Evolutionary conservation across 169 alveolate genomes (phyloP).

Genomic region (Plasmodium vivax): DNA sequence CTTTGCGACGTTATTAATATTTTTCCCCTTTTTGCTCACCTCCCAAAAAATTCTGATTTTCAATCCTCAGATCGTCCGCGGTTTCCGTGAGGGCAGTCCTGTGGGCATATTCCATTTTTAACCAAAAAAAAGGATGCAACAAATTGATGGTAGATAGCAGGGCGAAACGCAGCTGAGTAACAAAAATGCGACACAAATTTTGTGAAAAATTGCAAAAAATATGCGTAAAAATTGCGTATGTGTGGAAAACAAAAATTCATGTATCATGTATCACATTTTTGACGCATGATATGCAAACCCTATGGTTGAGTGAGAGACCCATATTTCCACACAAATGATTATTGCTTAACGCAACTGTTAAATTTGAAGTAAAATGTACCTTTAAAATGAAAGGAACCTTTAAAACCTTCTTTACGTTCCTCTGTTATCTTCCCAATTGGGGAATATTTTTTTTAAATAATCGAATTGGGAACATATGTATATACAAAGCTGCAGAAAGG

Average conservation of each 20-base stretch:
- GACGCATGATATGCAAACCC: neutral
- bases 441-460: neutral
- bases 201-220: neutral
- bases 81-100: neutral
- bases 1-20: neutral
- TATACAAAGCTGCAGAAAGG: neutral
- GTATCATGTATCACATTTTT: neutral
- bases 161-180: neutral
- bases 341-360: neutral
- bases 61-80: constrained; percentile 1
- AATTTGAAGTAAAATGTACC: neutral
- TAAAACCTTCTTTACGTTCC: neutral
- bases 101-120: constrained; percentile 38
- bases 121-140: constrained; percentile 5
- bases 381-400: neutral
- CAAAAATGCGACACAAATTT: neutral
- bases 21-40: constrained; percentile 5
- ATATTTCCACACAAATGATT: neutral
- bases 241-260: neutral
- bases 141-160: neutral
- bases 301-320: neutral
- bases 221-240: neutral
- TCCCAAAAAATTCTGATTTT: constrained; percentile 48
- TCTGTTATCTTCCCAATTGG: neutral
- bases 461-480: constrained; percentile 3